Evolutionary conservation across 129 eudicot genomes (phyloP).

Genomic region (Lonicera japonica): DNA sequence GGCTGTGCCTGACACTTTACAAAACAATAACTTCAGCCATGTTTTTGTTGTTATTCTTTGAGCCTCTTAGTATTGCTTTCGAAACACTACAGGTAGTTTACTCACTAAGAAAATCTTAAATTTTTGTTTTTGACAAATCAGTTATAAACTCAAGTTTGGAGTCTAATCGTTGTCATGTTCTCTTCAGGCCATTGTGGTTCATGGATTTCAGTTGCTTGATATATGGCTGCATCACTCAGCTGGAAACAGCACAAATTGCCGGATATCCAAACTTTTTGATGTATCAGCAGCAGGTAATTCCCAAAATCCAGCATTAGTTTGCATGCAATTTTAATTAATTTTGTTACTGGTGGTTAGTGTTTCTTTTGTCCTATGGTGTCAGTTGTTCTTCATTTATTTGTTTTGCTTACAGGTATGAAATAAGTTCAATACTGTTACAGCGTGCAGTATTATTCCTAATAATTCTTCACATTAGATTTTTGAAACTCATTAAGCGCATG

Average conservation of each 20-base stretch:
- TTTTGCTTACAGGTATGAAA: not conserved
- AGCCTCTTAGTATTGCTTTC: conserved; percentile 82
- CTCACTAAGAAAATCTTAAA: not conserved
- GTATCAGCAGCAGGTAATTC: conserved; percentile 61
- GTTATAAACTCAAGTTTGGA: not conserved
- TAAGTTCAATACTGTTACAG: not conserved
- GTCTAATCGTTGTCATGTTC: not conserved
- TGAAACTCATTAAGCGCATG: no score
- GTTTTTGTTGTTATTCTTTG: conserved; percentile 69
- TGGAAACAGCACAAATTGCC: conserved; percentile 36
- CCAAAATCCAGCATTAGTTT: conserved; percentile 1
- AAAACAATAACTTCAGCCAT: conserved; percentile 43
- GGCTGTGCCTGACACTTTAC: conserved; percentile 44
- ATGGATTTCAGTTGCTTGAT: conserved; percentile 88
- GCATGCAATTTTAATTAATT: no score
- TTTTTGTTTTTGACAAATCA: not conserved
- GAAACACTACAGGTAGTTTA: conserved; percentile 74
- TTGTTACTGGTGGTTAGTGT: not conserved
- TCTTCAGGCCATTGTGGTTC: conserved; percentile 72
- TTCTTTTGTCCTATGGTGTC: no score
- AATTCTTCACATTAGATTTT: no score
- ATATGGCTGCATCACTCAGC: conserved; percentile 74
- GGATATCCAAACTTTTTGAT: conserved; percentile 59
- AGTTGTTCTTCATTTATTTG: no score
- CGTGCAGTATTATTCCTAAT: no score